phyloP scores from a whole-genome alignment of 2,329 filamentous ascomycete genomes.

The Colletotrichum gigasporum region DNA sequence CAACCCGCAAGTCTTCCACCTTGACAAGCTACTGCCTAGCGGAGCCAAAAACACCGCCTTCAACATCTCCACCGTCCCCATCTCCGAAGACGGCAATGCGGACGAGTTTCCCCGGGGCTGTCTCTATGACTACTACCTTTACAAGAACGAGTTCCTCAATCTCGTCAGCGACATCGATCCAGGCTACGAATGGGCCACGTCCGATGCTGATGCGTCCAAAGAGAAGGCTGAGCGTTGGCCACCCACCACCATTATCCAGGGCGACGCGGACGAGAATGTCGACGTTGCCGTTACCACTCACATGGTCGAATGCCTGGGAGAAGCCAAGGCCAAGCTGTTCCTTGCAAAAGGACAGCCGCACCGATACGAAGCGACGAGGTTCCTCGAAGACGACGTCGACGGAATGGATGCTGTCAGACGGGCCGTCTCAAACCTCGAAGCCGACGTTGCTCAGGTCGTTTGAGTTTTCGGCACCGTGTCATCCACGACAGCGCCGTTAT shows the following conservation, averaged over 20 bases:
- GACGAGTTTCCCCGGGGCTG: constrained; percentile 31
- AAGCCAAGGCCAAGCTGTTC: constrained; percentile 38
- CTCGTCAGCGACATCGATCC: constrained; percentile 41
- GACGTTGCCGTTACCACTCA: constrained; percentile 39
- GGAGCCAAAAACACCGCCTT: constrained; percentile 37
- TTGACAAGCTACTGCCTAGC: constrained; percentile 38
- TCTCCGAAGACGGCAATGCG: neutral
- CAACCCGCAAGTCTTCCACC: constrained; percentile 34
- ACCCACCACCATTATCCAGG: constrained; percentile 45
- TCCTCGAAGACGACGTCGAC: constrained; percentile 40
- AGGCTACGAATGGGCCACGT: constrained; percentile 44
- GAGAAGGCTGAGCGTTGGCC: constrained; percentile 40
- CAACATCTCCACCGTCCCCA: neutral
- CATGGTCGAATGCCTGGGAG: constrained; percentile 38
- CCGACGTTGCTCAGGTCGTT: neutral
- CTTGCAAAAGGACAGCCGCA: constrained; percentile 39
- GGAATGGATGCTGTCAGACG: constrained; percentile 40
- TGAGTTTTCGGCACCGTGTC: too few species aligned
- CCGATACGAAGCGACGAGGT: constrained; percentile 41
- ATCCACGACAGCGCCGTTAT: neutral
- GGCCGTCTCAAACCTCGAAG: constrained; percentile 37
- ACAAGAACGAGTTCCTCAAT: constrained; percentile 40
- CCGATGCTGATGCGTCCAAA: neutral
- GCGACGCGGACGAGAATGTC: constrained; percentile 40
- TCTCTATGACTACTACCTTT: constrained; percentile 46